A percentile compares a stretch with the other conserved stretches of the same genome.
phyloP scores from a whole-genome alignment of 148 eudicot genomes.

The Tetragonia tetragonoides region DNA sequence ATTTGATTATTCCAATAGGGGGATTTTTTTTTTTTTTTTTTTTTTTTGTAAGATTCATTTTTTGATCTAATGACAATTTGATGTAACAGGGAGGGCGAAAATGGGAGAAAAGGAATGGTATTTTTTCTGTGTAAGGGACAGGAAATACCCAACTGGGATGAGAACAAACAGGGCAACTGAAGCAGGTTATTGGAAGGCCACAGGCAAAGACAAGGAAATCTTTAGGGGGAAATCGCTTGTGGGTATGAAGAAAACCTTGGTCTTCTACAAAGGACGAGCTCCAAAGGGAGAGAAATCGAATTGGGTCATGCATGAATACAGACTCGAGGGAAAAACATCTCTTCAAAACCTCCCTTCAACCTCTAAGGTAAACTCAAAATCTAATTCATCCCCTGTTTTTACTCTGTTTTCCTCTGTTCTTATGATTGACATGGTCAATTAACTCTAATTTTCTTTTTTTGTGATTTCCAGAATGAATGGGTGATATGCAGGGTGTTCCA shows the following conservation, averaged over 20 bases:
- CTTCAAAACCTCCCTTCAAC: conserved; percentile 34
- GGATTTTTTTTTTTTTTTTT: background rate
- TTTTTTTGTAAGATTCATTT: background rate
- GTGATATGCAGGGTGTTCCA: conserved; percentile 63
- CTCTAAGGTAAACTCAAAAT: conserved; percentile 19
- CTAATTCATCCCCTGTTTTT: conserved; percentile 14
- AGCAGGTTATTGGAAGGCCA: conserved; percentile 71
- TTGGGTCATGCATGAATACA: conserved; percentile 66
- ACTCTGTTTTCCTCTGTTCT: conserved; percentile 6
- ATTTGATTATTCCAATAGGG: background rate
- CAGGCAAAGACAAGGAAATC: conserved; percentile 66
- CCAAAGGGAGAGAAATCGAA: conserved; percentile 58
- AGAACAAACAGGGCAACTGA: conserved; percentile 64
- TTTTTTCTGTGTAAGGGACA: conserved; percentile 56
- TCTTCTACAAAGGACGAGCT: conserved; percentile 64
- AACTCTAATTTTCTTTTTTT: background rate
- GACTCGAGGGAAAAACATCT: conserved; percentile 44
- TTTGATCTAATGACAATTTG: background rate
- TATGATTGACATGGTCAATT: background rate
- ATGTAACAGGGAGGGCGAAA: conserved; percentile 47
- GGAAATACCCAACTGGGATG: conserved; percentile 59
- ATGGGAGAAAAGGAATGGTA: conserved; percentile 70
- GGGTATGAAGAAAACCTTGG: conserved; percentile 67
- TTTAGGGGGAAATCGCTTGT: conserved; percentile 47
- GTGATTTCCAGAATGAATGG: conserved; percentile 56